Evolutionary conservation across 2,329 filamentous ascomycete genomes (phyloP), one percentile per base, ranked within the genome.

Genomic region (Scedosporium minutisporum): DNA sequence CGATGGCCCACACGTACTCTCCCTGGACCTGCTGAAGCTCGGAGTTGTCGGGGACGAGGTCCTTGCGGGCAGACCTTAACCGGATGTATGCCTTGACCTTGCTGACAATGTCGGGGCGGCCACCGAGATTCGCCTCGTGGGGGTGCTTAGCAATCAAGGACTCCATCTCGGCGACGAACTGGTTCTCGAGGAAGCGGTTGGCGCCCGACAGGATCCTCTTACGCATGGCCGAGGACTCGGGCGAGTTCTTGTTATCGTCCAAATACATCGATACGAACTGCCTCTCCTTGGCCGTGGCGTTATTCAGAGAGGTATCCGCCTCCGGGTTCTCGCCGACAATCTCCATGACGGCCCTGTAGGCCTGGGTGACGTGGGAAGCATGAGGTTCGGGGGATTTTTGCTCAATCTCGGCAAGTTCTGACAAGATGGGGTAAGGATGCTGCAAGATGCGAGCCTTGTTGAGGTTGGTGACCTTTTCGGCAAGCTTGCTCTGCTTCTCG

Each of bases 21-120:
- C 89, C 86, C 51, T 87, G 86, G 58, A 93, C 82, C 72, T 87
- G 85, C 73, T 96, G 91, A 57, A 97, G 80, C 66, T 93, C 87
- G 4, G 87, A 85, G 65, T 88, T 90, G 71, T 96, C 90, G 2
- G 88, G 86, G 1, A 89, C 90, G 53, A 97, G 82, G 70, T 96
- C 91, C 74, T 93, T 96, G 64, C 91, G 86, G 1, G 85, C 82
- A 51, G 87, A 84, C 65, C 90, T 87, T 63, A 97, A 82, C 58
- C 93, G 87, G 68, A 99, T 91, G 71, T 93, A 99, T 6, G 91
- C 95, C 70, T 91, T 91, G 70, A 97, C 88, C 76, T 96, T 96
- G 79, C 90, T 96, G 67, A 93, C 83, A 23, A 91, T 85, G 62
- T 93, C 91, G 1, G 95, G 95, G 48, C 92, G 85, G 66, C 95